Percentiles rank a stretch among this genome's conserved stretches.
Evolutionary conservation across 2,329 filamentous ascomycete genomes (phyloP).

Genomic region (Pyricularia sp.): DNA sequence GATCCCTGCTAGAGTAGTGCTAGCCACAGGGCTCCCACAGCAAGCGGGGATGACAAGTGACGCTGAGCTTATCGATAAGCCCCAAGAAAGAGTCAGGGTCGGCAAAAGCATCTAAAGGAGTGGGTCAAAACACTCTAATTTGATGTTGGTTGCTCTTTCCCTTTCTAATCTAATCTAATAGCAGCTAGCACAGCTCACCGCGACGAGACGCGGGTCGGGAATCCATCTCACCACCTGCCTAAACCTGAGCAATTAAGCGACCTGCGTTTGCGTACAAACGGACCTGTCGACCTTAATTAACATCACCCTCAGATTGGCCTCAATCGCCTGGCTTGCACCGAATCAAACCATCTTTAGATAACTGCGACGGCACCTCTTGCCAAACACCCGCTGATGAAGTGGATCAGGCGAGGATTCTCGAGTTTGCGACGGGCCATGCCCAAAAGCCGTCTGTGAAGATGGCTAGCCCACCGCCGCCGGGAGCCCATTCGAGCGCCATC

Average conservation of each 20-base stretch:
- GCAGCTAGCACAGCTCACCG: neutral
- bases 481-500: conserved; percentile 22
- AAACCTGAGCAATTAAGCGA: neutral
- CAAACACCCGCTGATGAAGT: neutral
- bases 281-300: neutral
- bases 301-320: neutral
- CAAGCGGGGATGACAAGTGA: neutral
- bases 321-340: neutral
- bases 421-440: conserved; percentile 4
- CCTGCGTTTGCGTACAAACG: neutral
- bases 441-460: conserved; percentile 12
- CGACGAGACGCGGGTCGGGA: neutral
- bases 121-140: neutral
- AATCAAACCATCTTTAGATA: neutral
- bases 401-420: neutral
- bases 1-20: neutral
- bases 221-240: neutral
- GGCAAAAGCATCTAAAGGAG: neutral
- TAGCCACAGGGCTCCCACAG: neutral
- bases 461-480: conserved; percentile 12
- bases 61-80: neutral
- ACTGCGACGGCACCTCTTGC: neutral
- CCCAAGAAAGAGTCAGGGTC: neutral
- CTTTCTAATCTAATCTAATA: neutral
- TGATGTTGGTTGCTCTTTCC: neutral